Evolutionary conservation across 768 basidiomycete species (phyloP), one percentile per base, ranked within the genome.

Genomic region (Pseudohyphozyma bogoriensis): DNA sequence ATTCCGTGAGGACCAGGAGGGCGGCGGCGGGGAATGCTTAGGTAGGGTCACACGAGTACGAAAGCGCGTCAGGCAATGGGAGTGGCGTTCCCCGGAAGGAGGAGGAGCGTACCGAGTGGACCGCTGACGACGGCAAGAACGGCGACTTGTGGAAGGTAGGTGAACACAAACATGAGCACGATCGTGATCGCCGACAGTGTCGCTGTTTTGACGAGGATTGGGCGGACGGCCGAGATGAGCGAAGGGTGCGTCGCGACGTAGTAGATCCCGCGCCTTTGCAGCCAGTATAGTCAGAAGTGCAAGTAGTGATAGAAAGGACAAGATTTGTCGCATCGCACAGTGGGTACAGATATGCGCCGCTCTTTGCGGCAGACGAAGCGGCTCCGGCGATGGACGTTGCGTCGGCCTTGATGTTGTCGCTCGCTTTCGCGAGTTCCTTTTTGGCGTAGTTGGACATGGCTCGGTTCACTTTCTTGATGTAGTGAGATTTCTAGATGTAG

Each of bases 131-230:
- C 64, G 3, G 82, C 79, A 40, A 84, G 80, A 50, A 85, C 70
- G 44, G 81, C 82, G 37, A 82, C 80, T 68, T 84, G 83, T 3
- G 85, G 85, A 12, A 85, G 67, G 73, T 83, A 86, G 49, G 74
- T 71, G 61, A 76, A 71, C 46, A 70, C 18, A 26, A 55, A 54
- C 56, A 66, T 54, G 55, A 10, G 15, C 20, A 4, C 29, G 28
- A 22, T 36, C 37, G 16, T 28, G n/a, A 44, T 61, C 59, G 45
- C 24, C 31, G 28, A 65, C 24, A 28, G 37, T 56, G n/a, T 45
- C 47, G 8, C 3, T 2, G 44, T 13, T n/a, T 45, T 45, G 51
- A 64, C 52, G 42, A 64, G 42, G 29, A 64, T 20, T 18, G 63
- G 44, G 11, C 22, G 63, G 54, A 66, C 51, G n/a, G 50, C 32